Evolutionary conservation across 1,284 basidiomycete species (phyloP).

Genomic region (Ustilago hordei): DNA sequence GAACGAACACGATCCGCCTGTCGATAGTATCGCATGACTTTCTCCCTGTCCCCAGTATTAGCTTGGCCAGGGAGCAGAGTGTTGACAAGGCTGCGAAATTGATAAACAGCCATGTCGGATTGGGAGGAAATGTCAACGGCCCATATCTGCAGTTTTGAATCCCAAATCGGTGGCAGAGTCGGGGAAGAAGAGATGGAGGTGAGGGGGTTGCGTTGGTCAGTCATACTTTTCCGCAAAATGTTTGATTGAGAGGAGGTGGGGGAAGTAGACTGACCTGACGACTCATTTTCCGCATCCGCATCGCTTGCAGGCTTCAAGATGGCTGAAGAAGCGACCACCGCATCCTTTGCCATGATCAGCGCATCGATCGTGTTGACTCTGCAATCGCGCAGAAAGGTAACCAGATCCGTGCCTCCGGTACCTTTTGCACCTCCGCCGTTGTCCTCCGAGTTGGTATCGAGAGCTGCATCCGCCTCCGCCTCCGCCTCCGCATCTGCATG

Average conservation of each 20-base stretch:
- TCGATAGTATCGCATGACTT: conserved; percentile 48
- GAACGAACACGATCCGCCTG: conserved; percentile 51
- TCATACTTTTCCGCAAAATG: conserved; percentile 7
- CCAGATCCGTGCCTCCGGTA: conserved; percentile 66
- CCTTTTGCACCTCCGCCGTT: conserved; percentile 53
- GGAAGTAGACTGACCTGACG: conserved; percentile 46
- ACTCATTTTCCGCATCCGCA: conserved; percentile 5
- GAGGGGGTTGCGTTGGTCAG: conserved; percentile 19
- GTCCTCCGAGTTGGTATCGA: conserved; percentile 36
- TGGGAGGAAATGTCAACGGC: conserved; percentile 51
- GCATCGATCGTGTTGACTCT: conserved; percentile 61
- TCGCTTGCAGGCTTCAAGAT: background rate
- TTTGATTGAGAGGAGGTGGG: background rate
- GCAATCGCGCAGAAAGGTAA: conserved; percentile 62
- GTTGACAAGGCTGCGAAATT: conserved; percentile 10
- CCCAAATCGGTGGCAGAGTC: background rate
- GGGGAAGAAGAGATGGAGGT: background rate
- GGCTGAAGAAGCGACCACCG: conserved; percentile 10
- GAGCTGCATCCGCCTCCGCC: conserved; percentile 25
- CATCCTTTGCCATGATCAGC: conserved; percentile 46
- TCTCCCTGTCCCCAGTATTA: conserved; percentile 27
- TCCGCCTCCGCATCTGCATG: conserved; percentile 25
- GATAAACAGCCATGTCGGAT: background rate
- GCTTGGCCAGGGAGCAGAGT: conserved; percentile 24
- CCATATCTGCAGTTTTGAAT: conserved; percentile 44